A percentile compares a stretch with the other conserved stretches of the same genome.
These are phyloP conservation scores for Cairneyella variabilis DNA, from an alignment of 495 filamentous ascomycete genomes.

Conservation along the genomic window DNA sequence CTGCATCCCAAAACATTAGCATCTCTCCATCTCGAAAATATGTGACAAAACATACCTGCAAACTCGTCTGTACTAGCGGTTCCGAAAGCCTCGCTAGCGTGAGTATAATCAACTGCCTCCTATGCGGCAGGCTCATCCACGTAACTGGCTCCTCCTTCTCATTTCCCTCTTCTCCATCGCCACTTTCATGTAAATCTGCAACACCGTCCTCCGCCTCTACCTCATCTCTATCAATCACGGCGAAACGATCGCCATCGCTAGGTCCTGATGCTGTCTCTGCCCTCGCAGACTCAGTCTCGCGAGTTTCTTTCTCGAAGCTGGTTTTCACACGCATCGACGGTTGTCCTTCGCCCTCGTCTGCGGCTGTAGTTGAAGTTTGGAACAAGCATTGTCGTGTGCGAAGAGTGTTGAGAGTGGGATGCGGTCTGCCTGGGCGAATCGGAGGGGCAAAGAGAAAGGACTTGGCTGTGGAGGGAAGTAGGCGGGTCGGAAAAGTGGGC, in stretches of 20 bases:
- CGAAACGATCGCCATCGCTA: neutral
- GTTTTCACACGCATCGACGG: neutral
- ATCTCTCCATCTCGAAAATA: slow-evolving; percentile 1
- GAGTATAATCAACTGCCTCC: slow-evolving; percentile 69
- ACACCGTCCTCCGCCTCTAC: slow-evolving; percentile 8
- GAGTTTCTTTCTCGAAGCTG: neutral
- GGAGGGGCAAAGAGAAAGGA: no score
- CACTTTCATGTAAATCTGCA: neutral
- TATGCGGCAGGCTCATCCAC: slow-evolving; percentile 66
- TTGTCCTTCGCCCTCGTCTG: neutral
- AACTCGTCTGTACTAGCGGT: slow-evolving; percentile 72
- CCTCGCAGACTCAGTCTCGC: neutral
- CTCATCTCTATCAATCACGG: slow-evolving; percentile 6
- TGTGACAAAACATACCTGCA: slow-evolving; percentile 45
- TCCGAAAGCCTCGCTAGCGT: slow-evolving; percentile 73
- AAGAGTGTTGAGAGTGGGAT: slow-evolving; percentile 9
- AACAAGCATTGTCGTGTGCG: neutral
- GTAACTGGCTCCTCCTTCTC: slow-evolving; percentile 36
- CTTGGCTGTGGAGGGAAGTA: no score
- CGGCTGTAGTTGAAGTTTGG: neutral
- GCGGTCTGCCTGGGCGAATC: neutral
- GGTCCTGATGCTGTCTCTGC: neutral
- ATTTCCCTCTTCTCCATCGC: neutral
- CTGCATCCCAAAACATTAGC: slow-evolving; percentile 25
- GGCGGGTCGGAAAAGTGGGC: no score